Evolutionary conservation across 495 filamentous ascomycete genomes (phyloP).

Genomic region (Antarctomyces pellizariae): DNA sequence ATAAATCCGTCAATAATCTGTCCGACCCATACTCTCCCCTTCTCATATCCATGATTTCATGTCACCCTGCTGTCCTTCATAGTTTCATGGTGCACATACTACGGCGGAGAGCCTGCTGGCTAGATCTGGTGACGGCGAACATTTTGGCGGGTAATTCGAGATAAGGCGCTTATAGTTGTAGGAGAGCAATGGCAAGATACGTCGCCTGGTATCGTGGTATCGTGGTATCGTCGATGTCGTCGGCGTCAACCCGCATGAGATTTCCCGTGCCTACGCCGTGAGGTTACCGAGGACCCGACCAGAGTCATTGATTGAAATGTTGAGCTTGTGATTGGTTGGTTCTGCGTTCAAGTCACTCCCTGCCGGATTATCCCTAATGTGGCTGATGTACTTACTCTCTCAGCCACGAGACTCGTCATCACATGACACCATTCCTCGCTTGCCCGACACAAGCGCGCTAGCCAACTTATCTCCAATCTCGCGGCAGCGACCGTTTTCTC

Average conservation of each 20-base stretch:
- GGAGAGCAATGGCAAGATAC: neutral
- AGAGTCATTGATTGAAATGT: slow-evolving; percentile 2
- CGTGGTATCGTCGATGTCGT: slow-evolving; percentile 5
- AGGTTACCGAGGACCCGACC: slow-evolving; percentile 3
- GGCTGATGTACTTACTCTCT: slow-evolving; percentile 7
- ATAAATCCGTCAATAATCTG: slow-evolving; percentile 7
- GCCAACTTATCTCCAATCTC: slow-evolving; percentile 8
- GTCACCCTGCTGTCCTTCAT: slow-evolving; percentile 4
- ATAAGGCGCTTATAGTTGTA: slow-evolving; percentile 3
- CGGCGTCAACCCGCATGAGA: slow-evolving; percentile 6
- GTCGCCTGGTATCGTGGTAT: neutral
- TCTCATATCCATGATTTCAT: too few species aligned
- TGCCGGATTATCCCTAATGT: slow-evolving; percentile 6
- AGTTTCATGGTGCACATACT: slow-evolving; percentile 23
- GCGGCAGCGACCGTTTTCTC: slow-evolving; percentile 10
- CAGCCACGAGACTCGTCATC: slow-evolving; percentile 13
- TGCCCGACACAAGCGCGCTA: slow-evolving; percentile 8
- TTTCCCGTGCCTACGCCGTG: slow-evolving; percentile 9
- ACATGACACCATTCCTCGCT: slow-evolving; percentile 11
- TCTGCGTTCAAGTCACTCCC: neutral
- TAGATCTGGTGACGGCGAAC: slow-evolving; percentile 41
- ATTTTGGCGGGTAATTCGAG: slow-evolving; percentile 20
- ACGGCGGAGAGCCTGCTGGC: slow-evolving; percentile 43
- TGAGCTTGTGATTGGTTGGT: slow-evolving; percentile 2
- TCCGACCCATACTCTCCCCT: too few species aligned